A percentile compares a stretch with the other conserved stretches of the same genome.
Conservation (phyloP, 768 basidiomycete genomes). For the Hygrophorus pudorinus region DNA sequence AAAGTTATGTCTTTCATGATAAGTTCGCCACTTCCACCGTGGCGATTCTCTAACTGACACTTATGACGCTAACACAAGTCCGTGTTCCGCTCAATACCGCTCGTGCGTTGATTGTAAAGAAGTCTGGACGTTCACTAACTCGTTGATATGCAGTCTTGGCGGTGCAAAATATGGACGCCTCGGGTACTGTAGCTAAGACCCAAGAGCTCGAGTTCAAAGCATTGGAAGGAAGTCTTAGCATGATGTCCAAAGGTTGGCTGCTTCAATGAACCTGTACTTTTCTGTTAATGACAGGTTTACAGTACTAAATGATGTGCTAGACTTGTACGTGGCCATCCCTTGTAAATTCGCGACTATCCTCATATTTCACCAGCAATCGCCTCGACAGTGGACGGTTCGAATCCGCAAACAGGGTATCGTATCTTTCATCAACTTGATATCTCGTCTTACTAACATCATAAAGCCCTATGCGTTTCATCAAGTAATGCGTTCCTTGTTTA, state of each 20-base stretch:
- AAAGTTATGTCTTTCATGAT: conserved; percentile 73
- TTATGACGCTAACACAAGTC: conserved; percentile 39
- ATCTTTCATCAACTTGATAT: conserved; percentile 1
- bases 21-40: conserved; percentile 23
- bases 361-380: conserved; percentile 44
- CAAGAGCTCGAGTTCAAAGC: conserved; percentile 87
- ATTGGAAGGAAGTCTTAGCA: conserved; percentile 67
- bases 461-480: conserved; percentile 72
- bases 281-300: conserved; percentile 4
- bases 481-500: conserved; percentile 64
- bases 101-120: conserved; percentile 27
- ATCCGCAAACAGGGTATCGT: conserved; percentile 40
- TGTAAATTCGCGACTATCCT: neutral
- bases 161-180: conserved; percentile 87
- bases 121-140: neutral
- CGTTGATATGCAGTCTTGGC: conserved; percentile 44
- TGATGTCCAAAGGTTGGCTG: conserved; percentile 74
- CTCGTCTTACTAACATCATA: neutral
- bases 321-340: conserved; percentile 43
- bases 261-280: conserved; percentile 4
- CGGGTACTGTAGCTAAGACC: conserved; percentile 57
- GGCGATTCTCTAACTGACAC: conserved; percentile 6
- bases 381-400: conserved; percentile 86
- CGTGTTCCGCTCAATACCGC: conserved; percentile 77
- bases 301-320: conserved; percentile 75